Evolutionary conservation across 75 land plant species (phyloP).

Genomic region (Cupressus sempervirens): DNA sequence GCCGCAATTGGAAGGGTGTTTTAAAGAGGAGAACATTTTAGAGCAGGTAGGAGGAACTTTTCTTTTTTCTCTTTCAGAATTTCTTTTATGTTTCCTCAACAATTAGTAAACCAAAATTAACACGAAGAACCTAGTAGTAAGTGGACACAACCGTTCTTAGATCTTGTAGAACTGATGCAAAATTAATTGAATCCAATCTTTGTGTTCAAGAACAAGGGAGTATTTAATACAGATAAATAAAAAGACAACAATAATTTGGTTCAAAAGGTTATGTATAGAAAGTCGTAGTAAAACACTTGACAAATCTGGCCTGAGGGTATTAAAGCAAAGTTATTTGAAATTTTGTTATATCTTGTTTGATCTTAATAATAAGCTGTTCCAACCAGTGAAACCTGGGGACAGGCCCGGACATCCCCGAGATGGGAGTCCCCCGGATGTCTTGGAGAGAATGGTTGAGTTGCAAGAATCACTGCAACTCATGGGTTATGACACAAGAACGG

Average conservation of each 20-base stretch:
- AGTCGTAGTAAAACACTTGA: neutral
- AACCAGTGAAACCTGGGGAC: too few relatives aligned
- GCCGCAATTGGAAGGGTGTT: neutral
- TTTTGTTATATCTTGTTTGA: neutral
- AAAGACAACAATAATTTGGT: neutral
- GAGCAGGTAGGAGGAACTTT: neutral
- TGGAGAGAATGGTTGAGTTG: too few relatives aligned
- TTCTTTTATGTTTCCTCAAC: neutral
- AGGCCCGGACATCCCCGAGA: too few relatives aligned
- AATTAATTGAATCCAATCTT: neutral
- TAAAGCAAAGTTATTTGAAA: neutral
- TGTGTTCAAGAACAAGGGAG: neutral
- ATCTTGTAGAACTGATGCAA: neutral
- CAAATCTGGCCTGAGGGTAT: neutral
- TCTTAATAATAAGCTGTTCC: neutral
- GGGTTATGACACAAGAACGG: too few relatives aligned
- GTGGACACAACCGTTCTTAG: neutral
- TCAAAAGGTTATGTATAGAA: neutral
- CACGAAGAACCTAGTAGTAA: neutral
- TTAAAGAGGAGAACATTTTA: neutral
- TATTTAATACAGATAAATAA: neutral
- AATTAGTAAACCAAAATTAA: neutral
- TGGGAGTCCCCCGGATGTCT: too few relatives aligned
- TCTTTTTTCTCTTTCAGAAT: neutral
- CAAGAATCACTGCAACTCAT: too few relatives aligned